Evolutionary conservation across 1,284 basidiomycete species (phyloP).

Genomic region (Thecaphora thlaspeos): DNA sequence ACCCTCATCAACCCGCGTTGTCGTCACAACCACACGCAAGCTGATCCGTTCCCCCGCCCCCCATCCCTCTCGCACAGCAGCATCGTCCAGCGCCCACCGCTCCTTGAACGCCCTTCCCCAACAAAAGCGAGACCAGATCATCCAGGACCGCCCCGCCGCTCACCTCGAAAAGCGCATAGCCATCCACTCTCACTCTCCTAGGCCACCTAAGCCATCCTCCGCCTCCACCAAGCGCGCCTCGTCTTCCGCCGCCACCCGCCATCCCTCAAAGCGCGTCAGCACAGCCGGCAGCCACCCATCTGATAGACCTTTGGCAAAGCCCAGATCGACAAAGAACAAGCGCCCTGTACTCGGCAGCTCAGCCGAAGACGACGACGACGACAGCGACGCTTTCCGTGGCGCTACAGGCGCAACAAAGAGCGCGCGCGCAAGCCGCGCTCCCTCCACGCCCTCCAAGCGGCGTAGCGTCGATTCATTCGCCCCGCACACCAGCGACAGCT

Average conservation of each 20-base stretch:
- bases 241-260: not conserved
- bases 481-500: conserved; percentile 11
- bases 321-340: conserved; percentile 10
- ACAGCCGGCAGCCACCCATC: conserved; percentile 1
- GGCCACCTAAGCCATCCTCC: no score
- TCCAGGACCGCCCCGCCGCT: conserved; percentile 29
- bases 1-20: conserved; percentile 13
- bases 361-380: conserved; percentile 7
- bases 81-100: conserved; percentile 19
- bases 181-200: no score
- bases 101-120: conserved; percentile 36
- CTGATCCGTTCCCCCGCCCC: conserved; percentile 10
- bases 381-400: no score
- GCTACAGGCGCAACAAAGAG: not conserved
- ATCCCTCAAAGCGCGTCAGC: conserved; percentile 5
- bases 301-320: conserved; percentile 2
- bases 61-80: no score
- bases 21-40: conserved; percentile 27
- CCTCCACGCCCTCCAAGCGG: conserved; percentile 25
- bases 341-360: conserved; percentile 7
- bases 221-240: no score
- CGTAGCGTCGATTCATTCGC: conserved; percentile 31
- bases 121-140: conserved; percentile 35
- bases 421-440: conserved; percentile 9
- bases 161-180: conserved; percentile 25